Conservation (phyloP, 371 early-diverging fungal species). For the Paraphysoderma sedebokerense region DNA sequence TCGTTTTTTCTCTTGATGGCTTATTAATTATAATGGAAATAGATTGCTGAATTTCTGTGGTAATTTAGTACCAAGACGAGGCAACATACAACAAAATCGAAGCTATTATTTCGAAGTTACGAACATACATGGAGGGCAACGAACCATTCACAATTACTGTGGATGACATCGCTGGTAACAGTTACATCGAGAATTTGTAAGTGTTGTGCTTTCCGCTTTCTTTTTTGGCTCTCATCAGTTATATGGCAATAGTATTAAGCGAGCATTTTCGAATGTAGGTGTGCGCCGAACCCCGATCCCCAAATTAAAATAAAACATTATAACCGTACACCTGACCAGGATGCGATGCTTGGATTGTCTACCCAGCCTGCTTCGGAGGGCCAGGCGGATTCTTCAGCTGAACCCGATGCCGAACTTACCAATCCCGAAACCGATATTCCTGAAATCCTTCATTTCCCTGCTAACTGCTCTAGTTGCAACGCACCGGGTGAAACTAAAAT, state of each 20-base stretch:
- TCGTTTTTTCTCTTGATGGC: neutral
- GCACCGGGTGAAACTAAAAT: constrained; percentile 73
- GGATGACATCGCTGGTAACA: constrained; percentile 87
- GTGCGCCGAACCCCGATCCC: constrained; percentile 53
- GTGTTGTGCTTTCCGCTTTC: constrained; percentile 11
- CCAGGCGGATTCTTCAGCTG: constrained; percentile 14
- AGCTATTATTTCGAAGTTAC: constrained; percentile 40
- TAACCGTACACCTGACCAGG: constrained; percentile 57
- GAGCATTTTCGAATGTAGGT: constrained; percentile 7
- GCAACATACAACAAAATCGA: constrained; percentile 58
- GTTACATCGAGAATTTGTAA: constrained; percentile 75
- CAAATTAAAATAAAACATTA: constrained; percentile 46
- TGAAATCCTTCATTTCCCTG: constrained; percentile 54
- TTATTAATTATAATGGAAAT: too few species aligned
- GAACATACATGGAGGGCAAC: constrained; percentile 29
- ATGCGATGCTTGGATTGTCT: constrained; percentile 56
- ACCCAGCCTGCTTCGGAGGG: constrained; percentile 31
- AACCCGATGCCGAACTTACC: neutral
- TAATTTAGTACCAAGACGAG: constrained; percentile 29
- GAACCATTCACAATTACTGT: constrained; percentile 52
- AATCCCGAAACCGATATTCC: neutral
- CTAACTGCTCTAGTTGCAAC: constrained; percentile 74
- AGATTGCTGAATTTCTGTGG: too few species aligned
- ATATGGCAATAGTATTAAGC: too few species aligned
- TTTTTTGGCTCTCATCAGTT: constrained; percentile 3